Base-by-base conservation (phyloP, 1,284 basidiomycete species). In the Golubevia sp. region DNA sequence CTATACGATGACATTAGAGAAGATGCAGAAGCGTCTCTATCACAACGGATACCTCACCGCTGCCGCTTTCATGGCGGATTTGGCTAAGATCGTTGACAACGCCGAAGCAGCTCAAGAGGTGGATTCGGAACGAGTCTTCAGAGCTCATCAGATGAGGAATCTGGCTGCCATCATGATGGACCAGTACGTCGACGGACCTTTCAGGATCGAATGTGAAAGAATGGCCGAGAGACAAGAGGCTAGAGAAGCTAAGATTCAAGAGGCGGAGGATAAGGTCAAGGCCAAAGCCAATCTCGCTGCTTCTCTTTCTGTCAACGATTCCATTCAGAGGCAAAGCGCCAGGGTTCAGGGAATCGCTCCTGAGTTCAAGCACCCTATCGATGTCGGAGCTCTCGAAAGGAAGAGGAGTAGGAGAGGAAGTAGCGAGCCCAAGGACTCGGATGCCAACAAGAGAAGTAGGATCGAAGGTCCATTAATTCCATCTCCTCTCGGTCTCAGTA, bases 21-120 rank as follows among this genome's bases (percentile, higher is more conserved):
- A 77, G 62, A 83, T 83, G 80, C 80, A 83, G 59, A 76, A 74
- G 49, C 62, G 73, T 2, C 75, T 83, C 11, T 83, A 82, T 66
- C 73, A 82, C 73, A 79, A 78, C 63, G 69, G 70, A 56, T 83
- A 83, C 59, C 71, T 81, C n/a, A 76, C 76, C 6, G 70, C 70
- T 44, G 66, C 64, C 7, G 55, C 68, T 0, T 83, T 83, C 54
- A 66, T 81, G 59, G 77, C 69, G 11, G 80, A 83, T 61, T 66
- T 83, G 5, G 61, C 70, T 21, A 78, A 78, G 67, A 82, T 83
- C 26, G 74, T 82, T 1, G 58, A 66, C n/a, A 83, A 81, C 54
- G 79, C 80, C 23, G 77, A 80, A 49, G 70, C 69, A 59, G 80
- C 78, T 0, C 70, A 67, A 13, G 86, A n/a, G n/a, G n/a, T n/a